Evolutionary conservation across 352 stramenopile genomes (phyloP).

Genomic region (Pythium dissotocum): DNA sequence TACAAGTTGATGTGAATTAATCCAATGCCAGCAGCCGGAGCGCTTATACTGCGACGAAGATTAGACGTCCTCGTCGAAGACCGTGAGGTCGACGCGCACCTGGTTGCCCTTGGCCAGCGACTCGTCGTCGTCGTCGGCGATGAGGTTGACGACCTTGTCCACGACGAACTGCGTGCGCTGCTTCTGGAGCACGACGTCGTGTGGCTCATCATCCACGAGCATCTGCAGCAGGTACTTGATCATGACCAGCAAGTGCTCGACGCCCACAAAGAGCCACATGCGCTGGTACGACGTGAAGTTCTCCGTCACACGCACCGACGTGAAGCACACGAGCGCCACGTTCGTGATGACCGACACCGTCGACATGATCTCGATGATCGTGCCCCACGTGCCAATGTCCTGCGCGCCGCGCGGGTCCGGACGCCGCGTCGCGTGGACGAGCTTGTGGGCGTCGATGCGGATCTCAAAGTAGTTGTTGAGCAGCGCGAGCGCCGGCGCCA

Average conservation of each 20-base stretch:
- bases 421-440: conserved; percentile 72
- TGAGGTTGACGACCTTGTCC: conserved; percentile 74
- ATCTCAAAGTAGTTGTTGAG: conserved; percentile 94
- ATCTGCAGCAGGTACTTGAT: conserved; percentile 73
- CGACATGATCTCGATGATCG: conserved; percentile 88
- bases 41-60: conserved; percentile 6
- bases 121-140: conserved; percentile 70
- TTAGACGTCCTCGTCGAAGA: conserved; percentile 75
- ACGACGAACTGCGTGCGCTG: conserved; percentile 69
- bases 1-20: conserved; percentile 7
- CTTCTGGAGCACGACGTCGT: conserved; percentile 68
- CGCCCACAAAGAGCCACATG: conserved; percentile 61
- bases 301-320: conserved; percentile 63
- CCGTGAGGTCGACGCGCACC: conserved; percentile 74
- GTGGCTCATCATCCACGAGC: conserved; percentile 70
- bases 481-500: conserved; percentile 87
- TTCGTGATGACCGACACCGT: conserved; percentile 92
- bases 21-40: conserved; percentile 1
- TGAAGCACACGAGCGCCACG: conserved; percentile 92
- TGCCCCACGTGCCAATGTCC: conserved; percentile 93
- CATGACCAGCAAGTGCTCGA: conserved; percentile 66
- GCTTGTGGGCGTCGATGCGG: conserved; percentile 86
- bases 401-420: conserved; percentile 75
- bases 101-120: conserved; percentile 75
- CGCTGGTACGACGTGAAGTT: conserved; percentile 44